Percentiles rank a stretch among this genome's conserved stretches.
Conservation (phyloP, 1,139 yeast genomes). For the Sugiyamaella neomexicana region DNA sequence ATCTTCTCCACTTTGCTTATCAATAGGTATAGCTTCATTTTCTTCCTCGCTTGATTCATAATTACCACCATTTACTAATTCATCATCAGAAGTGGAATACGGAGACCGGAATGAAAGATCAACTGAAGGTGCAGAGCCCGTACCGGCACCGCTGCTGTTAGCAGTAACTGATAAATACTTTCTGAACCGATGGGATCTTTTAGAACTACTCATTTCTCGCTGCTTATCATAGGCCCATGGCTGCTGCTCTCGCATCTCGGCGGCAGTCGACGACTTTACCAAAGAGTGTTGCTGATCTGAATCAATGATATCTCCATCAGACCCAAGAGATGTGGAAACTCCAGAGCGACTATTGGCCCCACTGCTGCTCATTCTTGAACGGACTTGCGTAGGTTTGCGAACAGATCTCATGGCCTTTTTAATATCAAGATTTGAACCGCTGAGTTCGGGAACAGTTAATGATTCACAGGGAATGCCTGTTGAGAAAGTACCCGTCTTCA, state of each 20-base stretch:
- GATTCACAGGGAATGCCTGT: constrained; percentile 34
- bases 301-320: constrained; percentile 7
- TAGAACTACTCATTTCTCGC: background rate
- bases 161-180: constrained; percentile 8
- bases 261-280: background rate
- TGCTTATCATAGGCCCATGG: constrained; percentile 19
- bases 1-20: background rate
- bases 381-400: constrained; percentile 13
- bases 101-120: constrained; percentile 8
- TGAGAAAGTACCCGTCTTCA: background rate
- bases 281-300: constrained; percentile 6
- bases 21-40: background rate
- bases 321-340: constrained; percentile 1
- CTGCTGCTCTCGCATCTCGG: constrained; percentile 12
- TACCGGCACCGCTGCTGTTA: background rate
- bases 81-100: constrained; percentile 21
- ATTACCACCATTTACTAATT: constrained; percentile 11
- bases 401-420: constrained; percentile 30
- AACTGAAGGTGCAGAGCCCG: background rate
- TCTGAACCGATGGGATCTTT: constrained; percentile 13
- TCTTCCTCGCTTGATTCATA: constrained; percentile 21
- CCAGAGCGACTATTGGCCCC: background rate
- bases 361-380: constrained; percentile 4
- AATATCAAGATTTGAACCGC: constrained; percentile 25
- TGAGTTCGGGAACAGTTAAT: constrained; percentile 19